Conservation (phyloP, 306 rosid species). For the Calophaca sinica region DNA sequence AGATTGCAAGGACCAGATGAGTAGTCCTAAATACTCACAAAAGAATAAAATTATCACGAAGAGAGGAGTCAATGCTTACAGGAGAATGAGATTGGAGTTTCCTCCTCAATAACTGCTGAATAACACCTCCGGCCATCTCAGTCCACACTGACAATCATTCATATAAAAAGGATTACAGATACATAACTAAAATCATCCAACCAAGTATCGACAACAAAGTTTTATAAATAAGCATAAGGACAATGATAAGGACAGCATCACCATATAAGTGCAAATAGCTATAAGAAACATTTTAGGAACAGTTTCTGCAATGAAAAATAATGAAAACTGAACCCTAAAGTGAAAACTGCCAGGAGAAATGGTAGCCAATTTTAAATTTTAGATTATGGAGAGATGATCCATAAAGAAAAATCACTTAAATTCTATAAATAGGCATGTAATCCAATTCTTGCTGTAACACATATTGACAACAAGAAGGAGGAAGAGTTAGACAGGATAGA, state of each 20-base stretch:
- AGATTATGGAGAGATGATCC: constrained; percentile 12
- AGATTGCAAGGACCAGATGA: constrained; percentile 8
- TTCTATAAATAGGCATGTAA: no score
- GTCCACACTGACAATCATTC: constrained; percentile 50
- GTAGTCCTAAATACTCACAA: background rate
- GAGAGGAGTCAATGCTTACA: constrained; percentile 55
- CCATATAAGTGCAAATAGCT: constrained; percentile 2
- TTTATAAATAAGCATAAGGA: constrained; percentile 13
- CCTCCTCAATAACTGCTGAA: constrained; percentile 78
- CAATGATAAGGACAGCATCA: background rate
- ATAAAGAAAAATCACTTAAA: no score
- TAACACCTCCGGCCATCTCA: constrained; percentile 86
- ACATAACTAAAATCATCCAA: background rate
- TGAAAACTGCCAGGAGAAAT: background rate
- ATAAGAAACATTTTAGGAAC: background rate
- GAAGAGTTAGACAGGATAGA: background rate
- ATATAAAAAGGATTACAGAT: constrained; percentile 14
- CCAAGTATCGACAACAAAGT: background rate
- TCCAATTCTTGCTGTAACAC: no score
- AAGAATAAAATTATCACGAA: constrained; percentile 27
- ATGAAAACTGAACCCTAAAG: constrained; percentile 15
- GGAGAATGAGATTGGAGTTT: constrained; percentile 66
- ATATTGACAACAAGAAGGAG: no score
- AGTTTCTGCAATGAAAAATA: constrained; percentile 19
- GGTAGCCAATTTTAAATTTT: background rate